Evolutionary conservation across 306 rosid genomes (phyloP), one percentile per base, ranked within the genome.

Genomic region (Potentilla sterilis): DNA sequence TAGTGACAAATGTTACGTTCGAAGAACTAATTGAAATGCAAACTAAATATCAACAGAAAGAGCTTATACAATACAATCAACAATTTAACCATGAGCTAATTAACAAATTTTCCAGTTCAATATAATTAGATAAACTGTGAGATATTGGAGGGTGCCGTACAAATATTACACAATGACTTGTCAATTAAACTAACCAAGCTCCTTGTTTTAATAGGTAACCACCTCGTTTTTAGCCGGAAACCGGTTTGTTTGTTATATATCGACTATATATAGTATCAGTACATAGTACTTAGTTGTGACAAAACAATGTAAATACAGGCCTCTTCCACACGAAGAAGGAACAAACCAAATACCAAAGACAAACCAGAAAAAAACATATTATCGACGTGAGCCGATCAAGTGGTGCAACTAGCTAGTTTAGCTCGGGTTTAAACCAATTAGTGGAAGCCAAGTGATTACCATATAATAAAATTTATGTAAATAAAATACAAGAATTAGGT

Each of bases 371-470:
- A 16, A 42, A 9, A 1, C 9, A 24, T 21, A 71, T 52, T 40
- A 19, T 47, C 46, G 68, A 32, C 49, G 44, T 48, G 74, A 9
- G 62, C 24, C 8, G 46, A 49, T 47, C 8, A 24, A 7, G 18
- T 7, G 28, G 74, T 28, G 28, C 28, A 28, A 28, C 28, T 28
- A 28, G 28, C 48, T 38, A 65, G 16, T 40, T 19, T 2, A 10
- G 1, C 15, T 4, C 10, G 43, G 22, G 3, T 66, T n/a, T 19
- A 32, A 18, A 32, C 62, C 74, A 70, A 49, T 48, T 5, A 48
- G 32, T 70, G 24, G 32, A 24, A 10, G 74, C 74, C 74, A 48
- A 70, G 74, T 48, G 71, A 49, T 34, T 71, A 19, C 7, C 61
- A 16, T 32, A 3, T 8, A 0, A 37, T 37, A 35, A 71, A 15